phyloP scores from a whole-genome alignment of 2,329 filamentous ascomycete species.

The Nemania abortiva region DNA sequence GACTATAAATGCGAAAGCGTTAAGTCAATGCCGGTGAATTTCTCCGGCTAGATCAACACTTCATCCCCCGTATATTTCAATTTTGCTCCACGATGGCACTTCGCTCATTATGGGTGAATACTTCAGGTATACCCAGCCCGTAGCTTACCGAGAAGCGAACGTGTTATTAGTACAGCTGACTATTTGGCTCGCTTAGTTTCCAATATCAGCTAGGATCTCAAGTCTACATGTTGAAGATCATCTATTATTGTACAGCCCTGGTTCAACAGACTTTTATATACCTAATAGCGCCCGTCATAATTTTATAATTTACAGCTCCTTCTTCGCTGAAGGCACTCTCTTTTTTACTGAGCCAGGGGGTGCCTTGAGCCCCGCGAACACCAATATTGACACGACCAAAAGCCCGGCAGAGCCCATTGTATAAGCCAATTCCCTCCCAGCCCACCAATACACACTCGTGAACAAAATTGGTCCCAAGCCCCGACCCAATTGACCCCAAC shows the following conservation, averaged over 20 bases:
- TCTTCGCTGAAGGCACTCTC: conserved; percentile 44
- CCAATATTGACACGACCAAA: conserved; percentile 76
- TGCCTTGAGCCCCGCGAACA: conserved; percentile 77
- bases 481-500: conserved; percentile 86
- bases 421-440: conserved; percentile 88
- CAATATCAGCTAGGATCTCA: no score
- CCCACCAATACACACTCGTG: conserved; percentile 98
- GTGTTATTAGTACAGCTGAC: no score
- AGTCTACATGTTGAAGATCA: no score
- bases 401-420: conserved; percentile 84
- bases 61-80: no score
- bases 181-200: no score
- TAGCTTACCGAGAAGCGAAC: no score
- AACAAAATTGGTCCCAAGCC: conserved; percentile 90
- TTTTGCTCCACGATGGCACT: no score
- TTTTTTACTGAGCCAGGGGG: conserved; percentile 60
- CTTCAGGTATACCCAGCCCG: no score
- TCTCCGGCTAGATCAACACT: no score
- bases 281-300: neutral
- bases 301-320: conserved; percentile 44
- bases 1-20: no score
- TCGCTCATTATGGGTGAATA: no score
- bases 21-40: no score
- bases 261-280: conserved; percentile 6
- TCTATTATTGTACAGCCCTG: conserved; percentile 3